Evolutionary conservation across 2,329 filamentous ascomycete genomes (phyloP).

Genomic region (Cryphonectria carpinicola): DNA sequence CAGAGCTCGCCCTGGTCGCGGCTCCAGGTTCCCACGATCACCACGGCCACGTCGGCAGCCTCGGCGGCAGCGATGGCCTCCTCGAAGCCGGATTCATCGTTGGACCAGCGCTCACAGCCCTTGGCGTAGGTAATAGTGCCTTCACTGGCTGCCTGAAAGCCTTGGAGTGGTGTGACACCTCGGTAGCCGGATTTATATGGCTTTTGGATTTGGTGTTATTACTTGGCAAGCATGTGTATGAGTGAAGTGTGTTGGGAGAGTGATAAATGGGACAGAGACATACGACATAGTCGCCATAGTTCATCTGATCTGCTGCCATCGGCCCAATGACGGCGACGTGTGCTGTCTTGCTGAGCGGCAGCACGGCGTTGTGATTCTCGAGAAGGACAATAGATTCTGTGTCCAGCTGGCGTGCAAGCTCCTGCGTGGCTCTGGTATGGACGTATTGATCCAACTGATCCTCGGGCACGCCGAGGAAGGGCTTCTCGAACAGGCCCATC

Average conservation of each 20-base stretch:
- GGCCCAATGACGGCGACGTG: slow-evolving; percentile 75
- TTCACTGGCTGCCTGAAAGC: slow-evolving; percentile 64
- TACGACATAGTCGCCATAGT: slow-evolving; percentile 41
- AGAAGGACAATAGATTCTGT: slow-evolving; percentile 65
- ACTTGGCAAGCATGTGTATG: neutral
- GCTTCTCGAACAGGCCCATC: slow-evolving; percentile 72
- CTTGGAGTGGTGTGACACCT: slow-evolving; percentile 71
- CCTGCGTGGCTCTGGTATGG: slow-evolving; percentile 61
- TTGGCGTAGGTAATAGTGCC: slow-evolving; percentile 68
- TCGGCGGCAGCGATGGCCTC: slow-evolving; percentile 69
- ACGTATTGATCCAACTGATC: slow-evolving; percentile 61
- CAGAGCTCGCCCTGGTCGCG: slow-evolving; percentile 74
- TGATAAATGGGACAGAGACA: neutral
- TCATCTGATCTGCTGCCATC: slow-evolving; percentile 74
- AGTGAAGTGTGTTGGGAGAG: neutral
- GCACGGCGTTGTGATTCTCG: slow-evolving; percentile 58
- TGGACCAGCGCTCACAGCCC: slow-evolving; percentile 75
- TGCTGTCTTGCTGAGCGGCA: slow-evolving; percentile 65
- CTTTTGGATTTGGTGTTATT: slow-evolving; percentile 31
- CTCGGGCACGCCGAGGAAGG: slow-evolving; percentile 62
- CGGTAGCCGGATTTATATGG: slow-evolving; percentile 66
- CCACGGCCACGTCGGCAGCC: slow-evolving; percentile 71
- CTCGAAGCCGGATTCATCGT: slow-evolving; percentile 67
- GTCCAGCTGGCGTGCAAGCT: slow-evolving; percentile 65
- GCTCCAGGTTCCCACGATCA: slow-evolving; percentile 77